A percentile compares a stretch with the other conserved stretches of the same genome.
phyloP scores from a whole-genome alignment of 345 rosid species.

The Trapa incisa region DNA sequence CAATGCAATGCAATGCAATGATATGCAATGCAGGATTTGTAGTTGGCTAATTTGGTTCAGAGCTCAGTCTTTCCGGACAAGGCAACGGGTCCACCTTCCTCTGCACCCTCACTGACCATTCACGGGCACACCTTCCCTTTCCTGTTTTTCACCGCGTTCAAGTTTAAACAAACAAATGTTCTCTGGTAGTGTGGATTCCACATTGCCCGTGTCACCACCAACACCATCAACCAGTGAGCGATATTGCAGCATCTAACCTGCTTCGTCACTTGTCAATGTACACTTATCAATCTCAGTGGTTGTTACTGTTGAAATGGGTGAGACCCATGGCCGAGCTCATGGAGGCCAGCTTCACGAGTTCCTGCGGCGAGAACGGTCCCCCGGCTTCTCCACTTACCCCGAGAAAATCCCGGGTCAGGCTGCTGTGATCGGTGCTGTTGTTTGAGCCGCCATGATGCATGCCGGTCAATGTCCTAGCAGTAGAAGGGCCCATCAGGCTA shows the following conservation, averaged over 20 bases:
- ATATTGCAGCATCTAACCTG: no score
- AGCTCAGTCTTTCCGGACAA: not conserved
- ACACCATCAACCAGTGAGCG: no score
- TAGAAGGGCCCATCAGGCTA: not conserved
- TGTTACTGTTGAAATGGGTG: not conserved
- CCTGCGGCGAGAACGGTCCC: slow-evolving; percentile 24
- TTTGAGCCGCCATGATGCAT: slow-evolving; percentile 4
- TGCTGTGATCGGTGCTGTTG: slow-evolving; percentile 5
- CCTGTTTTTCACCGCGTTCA: no score
- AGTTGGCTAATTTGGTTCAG: not conserved
- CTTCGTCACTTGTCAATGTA: no score
- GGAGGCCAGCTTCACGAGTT: slow-evolving; percentile 25
- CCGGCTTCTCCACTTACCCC: slow-evolving; percentile 38
- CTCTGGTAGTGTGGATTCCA: no score
- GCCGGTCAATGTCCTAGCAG: not conserved
- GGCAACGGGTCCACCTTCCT: not conserved
- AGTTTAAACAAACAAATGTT: no score
- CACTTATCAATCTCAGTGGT: not conserved
- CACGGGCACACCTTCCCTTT: not conserved
- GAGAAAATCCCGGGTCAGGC: slow-evolving; percentile 59
- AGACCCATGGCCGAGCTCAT: slow-evolving; percentile 17
- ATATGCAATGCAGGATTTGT: not conserved
- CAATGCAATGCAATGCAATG: not conserved
- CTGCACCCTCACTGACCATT: not conserved
- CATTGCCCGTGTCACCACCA: no score